These are phyloP conservation scores for Collybia nuda DNA, from an alignment of 768 basidiomycete genomes.

Conservation along the genomic window DNA sequence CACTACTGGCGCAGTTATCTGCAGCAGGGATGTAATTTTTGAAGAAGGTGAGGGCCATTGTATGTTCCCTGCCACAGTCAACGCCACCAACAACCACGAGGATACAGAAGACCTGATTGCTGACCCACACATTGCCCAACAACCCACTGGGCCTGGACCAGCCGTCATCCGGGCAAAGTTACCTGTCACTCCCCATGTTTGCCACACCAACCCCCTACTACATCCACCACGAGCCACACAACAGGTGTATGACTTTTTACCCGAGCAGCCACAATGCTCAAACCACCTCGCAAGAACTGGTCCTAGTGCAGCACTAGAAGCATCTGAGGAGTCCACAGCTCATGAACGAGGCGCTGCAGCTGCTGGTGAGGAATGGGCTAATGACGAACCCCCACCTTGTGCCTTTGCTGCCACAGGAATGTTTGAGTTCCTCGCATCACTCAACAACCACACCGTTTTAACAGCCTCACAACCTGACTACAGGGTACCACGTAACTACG, in stretches of 20 bases:
- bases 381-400: neutral
- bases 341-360: neutral
- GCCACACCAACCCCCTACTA: neutral
- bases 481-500: conserved; percentile 2
- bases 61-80: conserved; percentile 11
- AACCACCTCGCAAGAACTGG: neutral
- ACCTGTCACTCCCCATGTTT: neutral
- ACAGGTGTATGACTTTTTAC: too few relatives aligned
- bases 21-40: conserved; percentile 18
- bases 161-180: neutral
- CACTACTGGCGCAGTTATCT: conserved; percentile 5
- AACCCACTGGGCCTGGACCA: neutral
- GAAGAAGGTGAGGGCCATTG: conserved; percentile 13
- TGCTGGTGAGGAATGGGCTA: neutral
- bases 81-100: neutral
- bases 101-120: too few relatives aligned
- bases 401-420: neutral
- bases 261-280: neutral
- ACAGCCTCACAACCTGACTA: neutral
- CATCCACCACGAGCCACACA: neutral
- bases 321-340: neutral
- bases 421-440: neutral
- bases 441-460: neutral
- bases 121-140: too few relatives aligned
- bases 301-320: neutral